These are phyloP conservation scores for Naganishia friedmannii DNA, from an alignment of 768 basidiomycete genomes.

Conservation along the genomic window DNA sequence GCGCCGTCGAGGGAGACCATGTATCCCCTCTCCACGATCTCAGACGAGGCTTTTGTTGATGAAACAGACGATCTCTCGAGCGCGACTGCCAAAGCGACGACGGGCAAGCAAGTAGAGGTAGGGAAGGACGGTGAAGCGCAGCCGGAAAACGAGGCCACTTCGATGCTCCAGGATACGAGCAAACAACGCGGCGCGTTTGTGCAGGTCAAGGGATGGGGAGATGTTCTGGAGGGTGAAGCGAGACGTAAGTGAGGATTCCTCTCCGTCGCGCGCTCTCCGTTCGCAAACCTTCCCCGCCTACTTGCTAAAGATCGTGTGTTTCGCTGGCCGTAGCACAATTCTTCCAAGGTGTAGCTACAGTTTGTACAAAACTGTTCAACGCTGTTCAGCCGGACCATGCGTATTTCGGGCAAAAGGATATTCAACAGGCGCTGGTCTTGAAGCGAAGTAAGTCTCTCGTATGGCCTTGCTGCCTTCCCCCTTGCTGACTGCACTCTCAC, in stretches of 20 bases:
- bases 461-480: not conserved
- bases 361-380: constrained; percentile 93
- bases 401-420: constrained; percentile 98
- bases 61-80: constrained; percentile 1
- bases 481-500: not conserved
- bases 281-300: not conserved
- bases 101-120: too few species aligned
- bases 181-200: constrained; percentile 84
- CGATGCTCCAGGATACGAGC: constrained; percentile 71
- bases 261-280: not conserved
- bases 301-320: not conserved
- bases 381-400: constrained; percentile 84
- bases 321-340: constrained; percentile 61
- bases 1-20: constrained; percentile 75
- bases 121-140: too few species aligned
- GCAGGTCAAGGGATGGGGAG: constrained; percentile 82
- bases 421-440: constrained; percentile 87
- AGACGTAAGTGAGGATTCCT: constrained; percentile 56
- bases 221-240: constrained; percentile 86
- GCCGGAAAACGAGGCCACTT: constrained; percentile 45
- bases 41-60: constrained; percentile 3
- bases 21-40: constrained; percentile 65
- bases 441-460: constrained; percentile 53
- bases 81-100: too few species aligned
- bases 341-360: constrained; percentile 91